Conservation (phyloP, 352 stramenopile species). For the Globisporangium solare region DNA sequence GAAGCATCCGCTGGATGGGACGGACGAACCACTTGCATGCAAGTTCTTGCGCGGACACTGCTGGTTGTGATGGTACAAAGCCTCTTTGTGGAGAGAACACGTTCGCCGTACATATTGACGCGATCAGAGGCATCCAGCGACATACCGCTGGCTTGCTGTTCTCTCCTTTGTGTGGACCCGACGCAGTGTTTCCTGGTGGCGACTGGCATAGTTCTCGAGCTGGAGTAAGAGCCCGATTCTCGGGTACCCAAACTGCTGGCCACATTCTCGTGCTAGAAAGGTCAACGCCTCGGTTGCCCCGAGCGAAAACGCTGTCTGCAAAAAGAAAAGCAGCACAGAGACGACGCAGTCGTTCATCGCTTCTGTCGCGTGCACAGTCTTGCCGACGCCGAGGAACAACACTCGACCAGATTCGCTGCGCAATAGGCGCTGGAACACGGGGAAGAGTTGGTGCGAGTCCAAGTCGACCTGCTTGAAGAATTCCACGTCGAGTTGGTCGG, state of each 20-base stretch:
- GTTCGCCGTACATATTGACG: too few relatives aligned
- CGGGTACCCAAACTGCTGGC: conserved; percentile 29
- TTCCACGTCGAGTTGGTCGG: conserved; percentile 5
- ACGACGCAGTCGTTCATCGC: conserved; percentile 24
- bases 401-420: conserved; percentile 34
- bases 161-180: conserved; percentile 13
- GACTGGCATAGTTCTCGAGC: conserved; percentile 18
- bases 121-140: conserved; percentile 36
- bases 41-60: conserved; percentile 17
- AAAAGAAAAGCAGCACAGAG: conserved; percentile 45
- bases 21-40: not conserved
- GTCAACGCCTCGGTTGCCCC: conserved; percentile 19
- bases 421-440: conserved; percentile 41
- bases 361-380: conserved; percentile 13
- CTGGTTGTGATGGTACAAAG: conserved; percentile 15
- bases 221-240: conserved; percentile 21
- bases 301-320: conserved; percentile 29
- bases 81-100: too few relatives aligned
- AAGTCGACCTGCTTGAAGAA: conserved; percentile 40
- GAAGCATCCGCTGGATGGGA: conserved; percentile 18
- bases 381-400: conserved; percentile 30
- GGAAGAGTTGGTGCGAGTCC: conserved; percentile 30
- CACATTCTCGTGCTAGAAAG: conserved; percentile 4
- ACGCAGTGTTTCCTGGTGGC: not conserved
- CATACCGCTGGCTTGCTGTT: conserved; percentile 7